These are phyloP conservation scores for Scenedesmus sp. DNA, from an alignment of 163 green algal genomes.

Conservation along the genomic window DNA sequence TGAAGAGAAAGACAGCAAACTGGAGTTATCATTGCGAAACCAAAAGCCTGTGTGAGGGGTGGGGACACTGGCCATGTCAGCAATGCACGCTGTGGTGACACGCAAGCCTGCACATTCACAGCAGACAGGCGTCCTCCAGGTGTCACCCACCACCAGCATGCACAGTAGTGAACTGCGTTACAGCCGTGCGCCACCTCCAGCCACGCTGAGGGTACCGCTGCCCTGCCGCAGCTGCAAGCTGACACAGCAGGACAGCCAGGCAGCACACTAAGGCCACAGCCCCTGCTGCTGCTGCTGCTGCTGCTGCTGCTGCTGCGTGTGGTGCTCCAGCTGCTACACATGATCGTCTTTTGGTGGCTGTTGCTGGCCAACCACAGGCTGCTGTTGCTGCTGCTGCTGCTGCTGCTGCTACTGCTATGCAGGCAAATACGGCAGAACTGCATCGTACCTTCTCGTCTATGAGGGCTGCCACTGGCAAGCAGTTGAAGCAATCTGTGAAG, in stretches of 20 bases:
- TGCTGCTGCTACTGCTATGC: background rate
- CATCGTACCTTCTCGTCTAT: constrained; percentile 96
- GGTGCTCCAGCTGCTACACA: too few species aligned
- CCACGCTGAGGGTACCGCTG: too few species aligned
- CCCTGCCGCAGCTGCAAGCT: background rate
- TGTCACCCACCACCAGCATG: too few species aligned
- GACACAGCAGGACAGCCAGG: background rate
- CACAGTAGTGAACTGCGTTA: too few species aligned
- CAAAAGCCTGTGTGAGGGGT: background rate
- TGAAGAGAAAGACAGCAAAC: background rate
- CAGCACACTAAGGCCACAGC: background rate
- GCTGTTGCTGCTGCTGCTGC: background rate
- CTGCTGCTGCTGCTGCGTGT: background rate
- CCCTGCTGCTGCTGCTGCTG: background rate
- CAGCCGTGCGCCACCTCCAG: too few species aligned
- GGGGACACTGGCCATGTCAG: background rate
- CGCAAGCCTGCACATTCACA: background rate
- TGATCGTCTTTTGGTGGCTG: background rate
- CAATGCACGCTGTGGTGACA: background rate
- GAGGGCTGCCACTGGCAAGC: constrained; percentile 95
- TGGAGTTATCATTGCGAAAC: background rate
- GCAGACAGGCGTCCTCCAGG: too few species aligned
- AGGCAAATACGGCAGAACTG: background rate
- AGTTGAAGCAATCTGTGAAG: constrained; percentile 99
- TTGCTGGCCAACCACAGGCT: background rate